Evolutionary conservation across 108 stramenopile species (phyloP), one percentile per base, ranked within the genome.

Genomic region (Ochromonas danica): DNA sequence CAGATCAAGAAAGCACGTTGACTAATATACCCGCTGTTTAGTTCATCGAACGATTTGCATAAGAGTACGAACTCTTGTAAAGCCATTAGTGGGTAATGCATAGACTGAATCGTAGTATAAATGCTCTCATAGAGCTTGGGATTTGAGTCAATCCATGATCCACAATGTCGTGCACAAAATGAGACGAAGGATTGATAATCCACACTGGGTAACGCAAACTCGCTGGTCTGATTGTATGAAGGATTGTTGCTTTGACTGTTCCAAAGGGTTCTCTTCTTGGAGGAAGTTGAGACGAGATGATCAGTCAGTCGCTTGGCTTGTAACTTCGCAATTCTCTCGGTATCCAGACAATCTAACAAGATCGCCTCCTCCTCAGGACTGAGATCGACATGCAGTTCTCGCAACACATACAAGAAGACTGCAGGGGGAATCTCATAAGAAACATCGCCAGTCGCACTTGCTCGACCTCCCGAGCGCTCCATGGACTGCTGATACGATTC

Each of bases 291-390:
- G n/a, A n/a, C n/a, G n/a, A n/a, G n/a, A n/a, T n/a, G n/a, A n/a
- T n/a, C n/a, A n/a, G n/a, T n/a, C n/a, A n/a, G n/a, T n/a, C n/a
- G n/a, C n/a, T n/a, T n/a, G n/a, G n/a, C n/a, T n/a, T n/a, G n/a
- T 51, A 51, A 51, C 22, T 51, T 51, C 22, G 63, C 31, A 10
- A 31, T 39, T 14, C 31, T 27, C 38, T 75, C 72, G 51, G 31
- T 30, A 36, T 75, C 72, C 10, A 75, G 40, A 42, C 72, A 75
- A 41, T 75, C 72, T 41, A 75, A 75, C 10, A 75, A 33, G 10
- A 33, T 75, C 28, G 72, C 72, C 6, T 42, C 72, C 25, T 75
- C 72, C 22, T 75, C 72, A 41, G 31, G 17, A 33, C 14, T 33
- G 14, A 75, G 51, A 36, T 75, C 27, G 28, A 75, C 72, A 33